Conservation (phyloP, 306 rosid species). For the Quercus dentata region DNA sequence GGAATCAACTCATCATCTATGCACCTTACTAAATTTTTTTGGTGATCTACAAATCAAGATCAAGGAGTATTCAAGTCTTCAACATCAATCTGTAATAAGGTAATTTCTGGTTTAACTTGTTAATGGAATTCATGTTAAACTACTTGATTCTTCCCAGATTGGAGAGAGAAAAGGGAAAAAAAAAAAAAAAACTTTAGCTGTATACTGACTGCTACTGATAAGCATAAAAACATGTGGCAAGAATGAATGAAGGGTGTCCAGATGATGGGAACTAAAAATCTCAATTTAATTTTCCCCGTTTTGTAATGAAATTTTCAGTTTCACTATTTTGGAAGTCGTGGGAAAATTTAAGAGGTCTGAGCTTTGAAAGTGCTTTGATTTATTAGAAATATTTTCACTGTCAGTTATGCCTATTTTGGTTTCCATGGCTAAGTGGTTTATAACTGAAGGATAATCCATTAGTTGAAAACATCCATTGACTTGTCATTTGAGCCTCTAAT, state of each 20-base stretch:
- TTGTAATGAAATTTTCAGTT: not conserved
- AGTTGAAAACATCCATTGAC: not conserved
- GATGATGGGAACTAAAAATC: not conserved
- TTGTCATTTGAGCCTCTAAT: not conserved
- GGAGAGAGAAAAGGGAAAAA: too few relatives aligned
- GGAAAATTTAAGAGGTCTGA: not conserved
- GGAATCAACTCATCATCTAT: conserved; percentile 83
- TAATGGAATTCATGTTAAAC: not conserved
- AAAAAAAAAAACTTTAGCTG: not conserved
- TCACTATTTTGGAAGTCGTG: not conserved
- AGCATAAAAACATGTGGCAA: not conserved
- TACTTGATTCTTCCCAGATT: not conserved
- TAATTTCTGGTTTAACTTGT: conserved; percentile 14
- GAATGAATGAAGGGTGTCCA: not conserved
- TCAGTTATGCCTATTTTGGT: not conserved
- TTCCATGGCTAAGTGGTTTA: not conserved
- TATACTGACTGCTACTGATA: not conserved
- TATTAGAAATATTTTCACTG: not conserved
- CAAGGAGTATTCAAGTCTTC: conserved; percentile 85
- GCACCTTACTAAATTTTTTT: conserved; percentile 73
- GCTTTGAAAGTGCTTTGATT: not conserved
- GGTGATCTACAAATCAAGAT: conserved; percentile 56
- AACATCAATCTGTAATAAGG: conserved; percentile 87
- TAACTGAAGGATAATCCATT: not conserved
- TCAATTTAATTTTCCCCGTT: not conserved